phyloP scores from a whole-genome alignment of 495 filamentous ascomycete genomes.

The Durotheca rogersii region DNA sequence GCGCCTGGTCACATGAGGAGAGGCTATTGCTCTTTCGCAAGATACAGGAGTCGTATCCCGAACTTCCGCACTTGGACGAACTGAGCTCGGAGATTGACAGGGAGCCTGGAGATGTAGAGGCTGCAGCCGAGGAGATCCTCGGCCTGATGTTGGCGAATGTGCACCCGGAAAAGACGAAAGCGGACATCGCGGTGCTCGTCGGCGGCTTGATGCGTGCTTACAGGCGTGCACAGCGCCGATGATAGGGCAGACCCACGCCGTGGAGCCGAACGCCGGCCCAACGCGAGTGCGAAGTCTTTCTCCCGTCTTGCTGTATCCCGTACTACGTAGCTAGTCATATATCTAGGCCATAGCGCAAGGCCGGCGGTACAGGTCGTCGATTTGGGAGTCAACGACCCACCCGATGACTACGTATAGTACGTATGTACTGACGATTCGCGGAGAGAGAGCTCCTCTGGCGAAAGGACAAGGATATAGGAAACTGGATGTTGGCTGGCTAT shows the following conservation, averaged over 20 bases:
- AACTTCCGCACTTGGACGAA: slow-evolving; percentile 17
- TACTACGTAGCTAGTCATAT: too few relatives aligned
- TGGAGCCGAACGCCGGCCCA: too few relatives aligned
- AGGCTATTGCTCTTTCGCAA: slow-evolving; percentile 25
- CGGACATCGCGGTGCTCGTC: slow-evolving; percentile 21
- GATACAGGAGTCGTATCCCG: slow-evolving; percentile 32
- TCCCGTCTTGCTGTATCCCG: too few relatives aligned
- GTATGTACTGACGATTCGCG: too few relatives aligned
- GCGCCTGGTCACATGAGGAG: slow-evolving; percentile 28
- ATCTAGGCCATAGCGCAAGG: too few relatives aligned
- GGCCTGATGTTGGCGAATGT: slow-evolving; percentile 27
- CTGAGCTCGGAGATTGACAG: slow-evolving; percentile 26
- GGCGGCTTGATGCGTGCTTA: slow-evolving; percentile 27
- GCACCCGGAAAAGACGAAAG: slow-evolving; percentile 9
- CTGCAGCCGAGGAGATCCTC: slow-evolving; percentile 29
- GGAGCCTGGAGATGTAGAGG: slow-evolving; percentile 25
- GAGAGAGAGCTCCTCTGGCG: too few relatives aligned
- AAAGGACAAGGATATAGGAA: too few relatives aligned
- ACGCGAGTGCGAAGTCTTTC: too few relatives aligned
- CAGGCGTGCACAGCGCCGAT: slow-evolving; percentile 9
- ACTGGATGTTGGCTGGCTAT: too few relatives aligned
- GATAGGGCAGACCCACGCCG: background rate
- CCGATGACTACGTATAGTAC: too few relatives aligned
- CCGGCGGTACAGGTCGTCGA: too few relatives aligned
- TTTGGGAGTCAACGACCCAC: too few relatives aligned